Base-by-base conservation (phyloP, 2,329 filamentous ascomycete species). In the Phaeosphaeriaceae sp. region DNA sequence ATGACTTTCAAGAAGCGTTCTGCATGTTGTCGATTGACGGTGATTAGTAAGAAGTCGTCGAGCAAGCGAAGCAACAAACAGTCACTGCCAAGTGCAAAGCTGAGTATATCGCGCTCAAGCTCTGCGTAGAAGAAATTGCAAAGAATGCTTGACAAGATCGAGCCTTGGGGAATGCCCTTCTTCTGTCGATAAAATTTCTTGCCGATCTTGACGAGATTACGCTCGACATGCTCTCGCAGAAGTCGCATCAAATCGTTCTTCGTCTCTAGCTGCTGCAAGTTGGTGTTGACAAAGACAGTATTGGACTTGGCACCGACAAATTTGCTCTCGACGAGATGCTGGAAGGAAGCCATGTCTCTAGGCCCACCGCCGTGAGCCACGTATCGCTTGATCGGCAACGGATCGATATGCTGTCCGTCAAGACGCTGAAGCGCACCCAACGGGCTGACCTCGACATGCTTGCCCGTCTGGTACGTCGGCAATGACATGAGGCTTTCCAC, bases 51-150 rank as follows among this genome's bases (percentile, higher is more conserved):
- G 68, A 98, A 99, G 71, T 99, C 95, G 68, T 99, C 95, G 44
- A 97, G 92, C 10, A 97, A 84, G 17, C 95, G 86, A 53, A 98
- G 78, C 8, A 99, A 82, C 2, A 97, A 78, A 50, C 86, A 89
- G 32, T 89, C 73, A 19, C 58, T 81, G n/a, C 77, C 72, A 17
- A 82, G 68, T 1, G 95, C 78, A 71, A 97, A 98, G 0, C 71
- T 73, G 2, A 98, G 81, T 15, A 89, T 81, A 24, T 88, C 83
- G 7, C 79, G 79, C 77, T 99, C 95, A 1, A 98, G 85, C 62
- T 95, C 89, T 6, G 92, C 94, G 73, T 99, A 99, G 77, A 98
- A 97, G 78, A 97, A 94, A 78, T 93, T 98, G 82, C 95, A 98
- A 5, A 99, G 83, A 43, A 93, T 83, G 46, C 90, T 91, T 0